Conservation (phyloP, 2,329 filamentous ascomycete genomes). For the Raffaelea albimanens region DNA sequence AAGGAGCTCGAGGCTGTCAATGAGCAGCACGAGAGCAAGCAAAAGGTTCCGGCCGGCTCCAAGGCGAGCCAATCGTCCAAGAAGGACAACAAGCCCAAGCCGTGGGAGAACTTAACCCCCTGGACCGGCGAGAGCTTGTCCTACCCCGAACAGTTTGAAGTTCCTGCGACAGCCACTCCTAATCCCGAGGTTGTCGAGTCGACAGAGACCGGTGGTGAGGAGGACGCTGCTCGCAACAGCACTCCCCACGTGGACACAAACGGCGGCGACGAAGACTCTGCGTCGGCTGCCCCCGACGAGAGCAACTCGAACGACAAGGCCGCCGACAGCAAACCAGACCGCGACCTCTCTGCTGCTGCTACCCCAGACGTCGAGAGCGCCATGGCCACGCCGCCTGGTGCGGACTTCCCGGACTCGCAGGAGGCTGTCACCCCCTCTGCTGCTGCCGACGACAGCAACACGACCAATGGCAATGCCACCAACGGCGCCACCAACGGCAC, state of each 20-base stretch:
- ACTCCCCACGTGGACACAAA: background rate
- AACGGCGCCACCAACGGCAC: slow-evolving; percentile 8
- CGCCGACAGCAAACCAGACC: background rate
- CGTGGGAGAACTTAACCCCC: slow-evolving; percentile 13
- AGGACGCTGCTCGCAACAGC: too few species aligned
- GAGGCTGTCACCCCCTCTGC: too few species aligned
- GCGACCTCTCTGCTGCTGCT: background rate
- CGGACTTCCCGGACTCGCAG: background rate
- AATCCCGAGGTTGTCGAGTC: background rate
- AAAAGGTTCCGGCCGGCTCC: too few species aligned
- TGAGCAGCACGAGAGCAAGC: background rate
- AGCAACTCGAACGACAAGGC: background rate
- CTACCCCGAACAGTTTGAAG: slow-evolving; percentile 14
- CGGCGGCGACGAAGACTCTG: background rate
- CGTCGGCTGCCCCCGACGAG: background rate
- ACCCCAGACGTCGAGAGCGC: slow-evolving; percentile 6
- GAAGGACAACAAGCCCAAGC: background rate
- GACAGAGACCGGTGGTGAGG: background rate
- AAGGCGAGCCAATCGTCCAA: background rate
- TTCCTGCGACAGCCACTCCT: background rate
- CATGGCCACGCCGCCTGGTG: background rate
- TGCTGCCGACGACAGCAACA: background rate
- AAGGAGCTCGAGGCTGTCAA: slow-evolving; percentile 6
- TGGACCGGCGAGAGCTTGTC: slow-evolving; percentile 7
- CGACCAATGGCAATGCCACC: slow-evolving; percentile 6